These are phyloP conservation scores for Fraxinus floribunda DNA, from an alignment of 305 asterid species.

Conservation along the genomic window DNA sequence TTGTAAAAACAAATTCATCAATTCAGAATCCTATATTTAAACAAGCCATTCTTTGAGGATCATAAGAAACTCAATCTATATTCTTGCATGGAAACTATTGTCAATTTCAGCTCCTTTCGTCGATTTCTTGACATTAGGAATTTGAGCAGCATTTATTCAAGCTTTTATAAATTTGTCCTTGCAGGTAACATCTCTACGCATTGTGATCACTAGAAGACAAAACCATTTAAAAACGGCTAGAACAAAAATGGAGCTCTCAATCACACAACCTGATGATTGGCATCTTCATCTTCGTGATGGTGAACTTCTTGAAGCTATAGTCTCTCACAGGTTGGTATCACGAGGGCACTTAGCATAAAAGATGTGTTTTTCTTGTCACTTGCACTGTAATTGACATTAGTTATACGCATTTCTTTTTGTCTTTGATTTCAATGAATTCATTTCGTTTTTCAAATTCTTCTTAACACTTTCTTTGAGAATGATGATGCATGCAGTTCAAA, in stretches of 20 bases:
- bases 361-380: not conserved
- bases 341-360: not conserved
- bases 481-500: conserved; percentile 48
- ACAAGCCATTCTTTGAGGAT: not conserved
- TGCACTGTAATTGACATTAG: not conserved
- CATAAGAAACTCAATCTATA: not conserved
- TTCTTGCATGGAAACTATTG: not conserved
- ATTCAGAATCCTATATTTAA: not conserved
- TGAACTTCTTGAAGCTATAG: conserved; percentile 74
- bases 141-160: not conserved
- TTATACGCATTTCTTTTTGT: not conserved
- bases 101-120: conserved; percentile 10
- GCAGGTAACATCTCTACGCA: conserved; percentile 38
- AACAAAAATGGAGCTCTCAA: conserved; percentile 64
- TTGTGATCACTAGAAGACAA: conserved; percentile 32
- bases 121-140: conserved; percentile 12
- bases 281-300: conserved; percentile 99
- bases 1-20: not conserved
- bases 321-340: conserved; percentile 62
- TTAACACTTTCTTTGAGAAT: conserved; percentile 9
- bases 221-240: conserved; percentile 33
- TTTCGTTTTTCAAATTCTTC: conserved; percentile 12
- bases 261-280: conserved; percentile 93
- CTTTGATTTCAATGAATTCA: not conserved
- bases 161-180: not conserved